A percentile compares a stretch with the other conserved stretches of the same genome.
Evolutionary conservation across 2,329 filamentous ascomycete genomes (phyloP).

Genomic region (Arthroderma sp.): DNA sequence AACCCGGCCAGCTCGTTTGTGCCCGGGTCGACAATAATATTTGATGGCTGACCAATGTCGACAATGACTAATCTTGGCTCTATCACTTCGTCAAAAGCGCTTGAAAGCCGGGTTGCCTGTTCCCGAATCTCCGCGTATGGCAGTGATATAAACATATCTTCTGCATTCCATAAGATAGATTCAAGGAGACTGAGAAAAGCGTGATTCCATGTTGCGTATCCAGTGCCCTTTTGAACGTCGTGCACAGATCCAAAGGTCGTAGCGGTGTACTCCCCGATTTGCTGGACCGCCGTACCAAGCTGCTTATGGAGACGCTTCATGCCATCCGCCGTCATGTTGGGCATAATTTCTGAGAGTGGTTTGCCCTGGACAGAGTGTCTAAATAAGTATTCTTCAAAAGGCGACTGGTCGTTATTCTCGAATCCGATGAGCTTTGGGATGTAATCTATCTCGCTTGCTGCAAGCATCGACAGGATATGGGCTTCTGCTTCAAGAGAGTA

Average conservation of each 20-base stretch:
- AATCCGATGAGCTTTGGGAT: conserved; percentile 28
- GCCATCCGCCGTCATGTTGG: conserved; percentile 18
- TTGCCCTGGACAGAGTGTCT: conserved; percentile 24
- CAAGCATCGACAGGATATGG: conserved; percentile 24
- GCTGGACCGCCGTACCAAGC: conserved; percentile 25
- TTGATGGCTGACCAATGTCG: conserved; percentile 35
- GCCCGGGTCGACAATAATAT: conserved; percentile 39
- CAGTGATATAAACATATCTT: conserved; percentile 45
- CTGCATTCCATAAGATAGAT: conserved; percentile 41
- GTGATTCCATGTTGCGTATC: conserved; percentile 39
- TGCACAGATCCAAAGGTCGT: conserved; percentile 39
- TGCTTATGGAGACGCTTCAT: conserved; percentile 22
- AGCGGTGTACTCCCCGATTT: conserved; percentile 34
- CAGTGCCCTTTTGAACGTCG: conserved; percentile 33
- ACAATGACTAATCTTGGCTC: conserved; percentile 40
- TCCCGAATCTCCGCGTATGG: conserved; percentile 44
- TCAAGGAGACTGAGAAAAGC: conserved; percentile 42
- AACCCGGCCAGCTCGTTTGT: conserved; percentile 38
- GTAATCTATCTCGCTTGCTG: conserved; percentile 19
- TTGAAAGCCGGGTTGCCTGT: conserved; percentile 32
- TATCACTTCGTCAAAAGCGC: conserved; percentile 37
- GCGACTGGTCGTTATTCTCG: conserved; percentile 16
- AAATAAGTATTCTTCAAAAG: conserved; percentile 24
- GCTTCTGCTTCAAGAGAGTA: conserved; percentile 29
- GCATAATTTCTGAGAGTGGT: conserved; percentile 20